Base-by-base conservation (phyloP, 805 yeast species). In the Ogataea philodendri region DNA sequence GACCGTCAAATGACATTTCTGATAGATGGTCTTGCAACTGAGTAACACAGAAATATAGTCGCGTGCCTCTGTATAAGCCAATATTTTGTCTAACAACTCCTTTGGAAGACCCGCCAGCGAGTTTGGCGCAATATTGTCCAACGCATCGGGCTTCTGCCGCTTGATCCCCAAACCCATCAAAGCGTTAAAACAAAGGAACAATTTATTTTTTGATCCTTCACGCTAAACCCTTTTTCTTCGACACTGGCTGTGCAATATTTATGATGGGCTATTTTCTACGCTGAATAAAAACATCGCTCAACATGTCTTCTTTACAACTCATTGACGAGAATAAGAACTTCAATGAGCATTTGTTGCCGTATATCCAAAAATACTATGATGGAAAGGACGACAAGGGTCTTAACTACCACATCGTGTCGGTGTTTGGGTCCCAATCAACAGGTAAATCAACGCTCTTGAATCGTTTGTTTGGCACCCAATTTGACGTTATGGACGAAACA, bases 391-490 rank as follows among this genome's bases (percentile, higher is more conserved):
- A 67, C 26, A 67, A 71, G 9, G 95, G 89, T 0, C 65, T 82
- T 37, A 70, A 81, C 49, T 89, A 90, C 65, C 96, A 93, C 59
- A 78, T 93, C 13, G 85, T 93, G 3, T 81, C 97, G 0, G 98
- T 93, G 23, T 93, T 93, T 67, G 98, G 98, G 5, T 87, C 96
- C 1, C 98, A 93, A 57, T 83, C 95, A 3, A 88, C 97, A 4
- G 98, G 98, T 35, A 93, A 93, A 62, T 87, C 96, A 2, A 93
- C 98, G 1, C 69, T 93, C 40, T 70, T 93, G 51, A 93, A 93
- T 63, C 76, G 78, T 27, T 63, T 93, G 39, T 93, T 93, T 65
- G 83, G 83, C 45, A 93, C 97, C 7, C 63, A 72, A 26, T 93
- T 93, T 56, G 96, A 85, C 51, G 95, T 90, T 15, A 93, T 93